These are phyloP conservation scores for Candida dubliniensis DNA, from an alignment of 1,139 yeast genomes.

Conservation along the genomic window DNA sequence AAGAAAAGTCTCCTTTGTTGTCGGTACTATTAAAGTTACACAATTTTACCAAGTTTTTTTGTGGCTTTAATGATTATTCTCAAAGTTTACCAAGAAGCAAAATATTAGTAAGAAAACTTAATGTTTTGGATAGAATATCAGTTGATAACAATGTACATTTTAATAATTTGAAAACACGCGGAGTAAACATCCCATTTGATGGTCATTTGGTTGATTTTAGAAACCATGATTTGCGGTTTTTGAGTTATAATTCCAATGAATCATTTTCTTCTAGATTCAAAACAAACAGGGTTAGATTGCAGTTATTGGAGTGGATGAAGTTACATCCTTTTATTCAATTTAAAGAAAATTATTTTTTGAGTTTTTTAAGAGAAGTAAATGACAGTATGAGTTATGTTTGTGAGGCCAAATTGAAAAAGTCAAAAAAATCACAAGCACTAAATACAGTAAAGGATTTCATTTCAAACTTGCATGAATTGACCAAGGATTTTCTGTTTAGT, in stretches of 20 bases:
- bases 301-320: constrained; percentile 42
- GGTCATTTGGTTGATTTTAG: constrained; percentile 41
- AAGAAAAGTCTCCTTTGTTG: constrained; percentile 8
- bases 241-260: constrained; percentile 12
- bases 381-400: constrained; percentile 14
- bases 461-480: constrained; percentile 17
- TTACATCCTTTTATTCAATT: constrained; percentile 38
- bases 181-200: constrained; percentile 15
- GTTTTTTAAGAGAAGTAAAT: constrained; percentile 16
- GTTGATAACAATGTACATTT: constrained; percentile 12
- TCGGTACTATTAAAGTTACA: constrained; percentile 14
- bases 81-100: constrained; percentile 13
- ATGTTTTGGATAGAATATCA: constrained; percentile 15
- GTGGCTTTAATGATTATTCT: constrained; percentile 13
- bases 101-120: constrained; percentile 14
- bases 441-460: constrained; percentile 20
- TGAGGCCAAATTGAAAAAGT: constrained; percentile 11
- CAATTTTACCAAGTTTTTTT: constrained; percentile 17
- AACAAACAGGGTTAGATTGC: constrained; percentile 24
- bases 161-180: neutral
- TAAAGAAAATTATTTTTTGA: constrained; percentile 26
- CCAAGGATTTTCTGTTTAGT: constrained; percentile 18
- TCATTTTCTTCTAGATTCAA: constrained; percentile 18
- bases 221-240: constrained; percentile 36
- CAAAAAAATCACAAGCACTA: constrained; percentile 18